Evolutionary conservation across 768 basidiomycete genomes (phyloP).

Genomic region (Imleria badia): DNA sequence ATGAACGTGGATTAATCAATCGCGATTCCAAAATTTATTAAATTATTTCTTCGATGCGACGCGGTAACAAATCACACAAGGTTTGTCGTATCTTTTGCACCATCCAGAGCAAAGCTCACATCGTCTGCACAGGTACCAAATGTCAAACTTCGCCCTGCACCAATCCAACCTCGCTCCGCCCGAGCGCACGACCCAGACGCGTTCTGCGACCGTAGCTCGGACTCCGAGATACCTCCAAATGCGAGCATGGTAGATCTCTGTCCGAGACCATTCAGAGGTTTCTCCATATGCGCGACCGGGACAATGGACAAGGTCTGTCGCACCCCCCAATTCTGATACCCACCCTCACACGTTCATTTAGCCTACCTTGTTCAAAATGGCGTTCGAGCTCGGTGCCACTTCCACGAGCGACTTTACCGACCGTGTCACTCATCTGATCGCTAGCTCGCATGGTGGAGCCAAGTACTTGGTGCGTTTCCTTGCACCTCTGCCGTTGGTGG

Average conservation of each 20-base stretch:
- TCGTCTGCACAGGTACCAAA: slow-evolving; percentile 63
- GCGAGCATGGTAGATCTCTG: slow-evolving; percentile 46
- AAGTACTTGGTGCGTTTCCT: slow-evolving; percentile 69
- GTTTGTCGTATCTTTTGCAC: slow-evolving; percentile 27
- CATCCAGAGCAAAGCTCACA: not conserved
- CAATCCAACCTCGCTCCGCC: slow-evolving; percentile 27
- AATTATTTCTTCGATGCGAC: slow-evolving; percentile 38
- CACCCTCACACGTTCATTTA: slow-evolving; percentile 27
- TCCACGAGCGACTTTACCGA: slow-evolving; percentile 75
- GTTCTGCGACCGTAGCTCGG: slow-evolving; percentile 43
- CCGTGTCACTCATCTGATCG: slow-evolving; percentile 84
- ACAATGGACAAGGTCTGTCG: slow-evolving; percentile 70
- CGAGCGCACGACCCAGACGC: slow-evolving; percentile 18
- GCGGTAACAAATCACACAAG: slow-evolving; percentile 68
- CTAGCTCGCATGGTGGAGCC: slow-evolving; percentile 73
- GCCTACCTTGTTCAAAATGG: slow-evolving; percentile 73
- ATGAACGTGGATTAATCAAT: not conserved
- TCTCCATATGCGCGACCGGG: slow-evolving; percentile 75
- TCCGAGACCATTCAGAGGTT: slow-evolving; percentile 66
- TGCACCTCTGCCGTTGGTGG: not conserved
- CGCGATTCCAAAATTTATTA: not conserved
- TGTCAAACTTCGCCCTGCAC: slow-evolving; percentile 75
- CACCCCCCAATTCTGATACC: slow-evolving; percentile 3
- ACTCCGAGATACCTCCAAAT: slow-evolving; percentile 50
- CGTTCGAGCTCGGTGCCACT: slow-evolving; percentile 76